phyloP scores from a whole-genome alignment of 768 basidiomycete species.

The Kwoniella shandongensis region DNA sequence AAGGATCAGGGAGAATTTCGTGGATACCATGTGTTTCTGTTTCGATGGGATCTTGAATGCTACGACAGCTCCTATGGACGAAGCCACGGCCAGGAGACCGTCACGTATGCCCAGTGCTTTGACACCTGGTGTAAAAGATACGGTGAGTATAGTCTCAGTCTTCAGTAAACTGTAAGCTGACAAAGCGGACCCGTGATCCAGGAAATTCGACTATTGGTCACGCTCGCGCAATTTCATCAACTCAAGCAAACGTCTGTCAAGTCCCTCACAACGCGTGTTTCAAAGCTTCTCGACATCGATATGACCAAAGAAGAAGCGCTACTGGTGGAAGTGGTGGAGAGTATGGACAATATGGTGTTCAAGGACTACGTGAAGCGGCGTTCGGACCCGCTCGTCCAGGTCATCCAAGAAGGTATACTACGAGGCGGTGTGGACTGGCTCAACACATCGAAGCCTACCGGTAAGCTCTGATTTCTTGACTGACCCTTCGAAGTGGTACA shows the following conservation, averaged over 20 bases:
- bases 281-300: slow-evolving; percentile 69
- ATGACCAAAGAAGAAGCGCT: slow-evolving; percentile 74
- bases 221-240: slow-evolving; percentile 82
- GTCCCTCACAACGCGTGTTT: slow-evolving; percentile 74
- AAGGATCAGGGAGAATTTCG: slow-evolving; percentile 44
- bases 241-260: slow-evolving; percentile 71
- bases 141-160: slow-evolving; percentile 18
- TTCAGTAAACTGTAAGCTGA: neutral
- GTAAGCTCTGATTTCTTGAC: slow-evolving; percentile 56
- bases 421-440: slow-evolving; percentile 86
- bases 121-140: slow-evolving; percentile 28
- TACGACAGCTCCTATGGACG: neutral
- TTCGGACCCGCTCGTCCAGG: slow-evolving; percentile 64
- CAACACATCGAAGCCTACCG: slow-evolving; percentile 86
- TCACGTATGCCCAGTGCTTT: slow-evolving; percentile 37
- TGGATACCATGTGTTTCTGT: slow-evolving; percentile 40
- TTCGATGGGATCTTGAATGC: slow-evolving; percentile 39
- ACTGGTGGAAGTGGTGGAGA: slow-evolving; percentile 71
- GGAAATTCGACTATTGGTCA: slow-evolving; percentile 83
- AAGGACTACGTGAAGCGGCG: slow-evolving; percentile 83
- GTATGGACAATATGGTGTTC: slow-evolving; percentile 86
- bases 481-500: neutral
- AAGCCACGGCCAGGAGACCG: slow-evolving; percentile 26
- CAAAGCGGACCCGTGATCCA: slow-evolving; percentile 46
- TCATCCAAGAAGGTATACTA: slow-evolving; percentile 77